These are phyloP conservation scores for Gryganskiella cystojenkinii DNA, from an alignment of 192 early-diverging fungal genomes.

Conservation along the genomic window DNA sequence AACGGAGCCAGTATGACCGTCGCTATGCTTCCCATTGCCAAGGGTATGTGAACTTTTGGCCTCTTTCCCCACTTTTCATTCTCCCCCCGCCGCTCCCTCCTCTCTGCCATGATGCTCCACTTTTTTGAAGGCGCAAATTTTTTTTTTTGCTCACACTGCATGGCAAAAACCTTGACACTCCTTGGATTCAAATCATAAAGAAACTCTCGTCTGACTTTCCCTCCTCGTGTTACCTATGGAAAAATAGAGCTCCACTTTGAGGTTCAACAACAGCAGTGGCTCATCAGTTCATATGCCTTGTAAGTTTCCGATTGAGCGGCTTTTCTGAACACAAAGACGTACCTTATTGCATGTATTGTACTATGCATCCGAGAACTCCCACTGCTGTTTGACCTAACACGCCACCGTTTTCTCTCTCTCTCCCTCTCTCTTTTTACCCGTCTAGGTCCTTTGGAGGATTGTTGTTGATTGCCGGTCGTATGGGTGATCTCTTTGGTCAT, in stretches of 20 bases:
- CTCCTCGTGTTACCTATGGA: not conserved
- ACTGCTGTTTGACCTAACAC: not conserved
- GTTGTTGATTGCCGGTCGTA: slow-evolving; percentile 47
- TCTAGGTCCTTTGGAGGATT: slow-evolving; percentile 44
- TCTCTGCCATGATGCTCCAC: not conserved
- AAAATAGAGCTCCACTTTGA: slow-evolving; percentile 37
- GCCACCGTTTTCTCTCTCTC: not conserved
- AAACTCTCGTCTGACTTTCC: not conserved
- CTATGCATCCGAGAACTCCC: too few species aligned
- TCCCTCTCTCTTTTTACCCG: not conserved
- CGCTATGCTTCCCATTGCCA: slow-evolving; percentile 38
- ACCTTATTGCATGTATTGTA: too few species aligned
- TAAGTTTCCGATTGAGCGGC: slow-evolving; percentile 11
- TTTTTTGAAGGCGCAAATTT: not conserved
- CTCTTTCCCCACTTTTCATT: not conserved
- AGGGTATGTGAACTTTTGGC: not conserved
- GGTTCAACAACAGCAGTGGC: slow-evolving; percentile 46
- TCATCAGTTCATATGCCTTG: slow-evolving; percentile 50
- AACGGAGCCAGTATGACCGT: slow-evolving; percentile 50
- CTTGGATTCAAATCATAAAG: not conserved
- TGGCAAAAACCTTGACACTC: too few species aligned
- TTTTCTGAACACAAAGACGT: too few species aligned
- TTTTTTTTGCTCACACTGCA: not conserved
- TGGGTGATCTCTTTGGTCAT: slow-evolving; percentile 57
- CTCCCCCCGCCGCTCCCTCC: not conserved